Base-by-base conservation (phyloP, 768 basidiomycete genomes). In the Crucibulum laeve region DNA sequence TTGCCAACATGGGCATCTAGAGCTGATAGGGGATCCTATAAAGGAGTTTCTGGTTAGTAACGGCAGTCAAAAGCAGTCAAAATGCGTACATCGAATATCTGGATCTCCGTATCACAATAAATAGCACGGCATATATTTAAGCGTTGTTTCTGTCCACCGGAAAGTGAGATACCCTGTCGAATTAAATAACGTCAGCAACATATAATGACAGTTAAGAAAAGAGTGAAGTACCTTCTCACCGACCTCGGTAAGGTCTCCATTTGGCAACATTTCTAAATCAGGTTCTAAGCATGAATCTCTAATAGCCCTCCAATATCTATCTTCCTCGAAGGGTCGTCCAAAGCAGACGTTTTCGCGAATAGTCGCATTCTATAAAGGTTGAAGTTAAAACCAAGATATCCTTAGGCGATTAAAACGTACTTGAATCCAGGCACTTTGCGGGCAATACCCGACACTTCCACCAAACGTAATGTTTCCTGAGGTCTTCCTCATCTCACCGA, bases 1-100 rank as follows among this genome's bases (percentile, higher is more conserved):
- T 87, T 88, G 30, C 91, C 92, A 38, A 95, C 91, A 56, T 93
- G 91, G 4, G 91, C 91, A 58, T 97, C 93, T 8, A 97, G 75
- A 18, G 91, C 91, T n/a, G 85, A 88, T 7, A 92, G 68, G 4
- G 90, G 90, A 53, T 92, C 91, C 79, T 83, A 33, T 5, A 38
- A 17, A 33, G 8, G 5, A n/a, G n/a, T n/a, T n/a, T n/a, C n/a
- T n/a, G n/a, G n/a, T 17, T 23, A 5, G 14, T 44, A 19, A 50
- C 17, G 22, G 33, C 34, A 21, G 23, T 35, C 11, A 21, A 18
- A 10, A 10, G 35, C 18, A 22, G n/a, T 18, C 22, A 18, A 36
- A 24, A 17, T n/a, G 49, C 73, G 22, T 46, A 73, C 76, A 54
- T 96, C 92, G 50, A 94, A 87, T 14, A 92, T 84, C 54, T 91